Percentiles rank a stretch among this genome's conserved stretches.
Evolutionary conservation across 2,329 filamentous ascomycete genomes (phyloP).

Genomic region (Lachnellula cervina): DNA sequence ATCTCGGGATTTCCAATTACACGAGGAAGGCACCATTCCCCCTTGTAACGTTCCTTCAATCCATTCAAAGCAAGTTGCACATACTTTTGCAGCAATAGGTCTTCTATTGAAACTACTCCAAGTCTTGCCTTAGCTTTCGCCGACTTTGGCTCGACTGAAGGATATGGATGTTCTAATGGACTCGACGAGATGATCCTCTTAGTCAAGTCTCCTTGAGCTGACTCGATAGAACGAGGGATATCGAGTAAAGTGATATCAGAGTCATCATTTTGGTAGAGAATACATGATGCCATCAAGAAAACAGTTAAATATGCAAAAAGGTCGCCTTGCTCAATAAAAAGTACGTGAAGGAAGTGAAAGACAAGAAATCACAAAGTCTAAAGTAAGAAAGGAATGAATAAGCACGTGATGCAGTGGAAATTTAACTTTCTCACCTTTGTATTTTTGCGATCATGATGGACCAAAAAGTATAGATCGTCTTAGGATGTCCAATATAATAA

Average conservation of each 20-base stretch:
- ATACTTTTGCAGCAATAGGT: conserved; percentile 26
- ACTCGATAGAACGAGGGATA: conserved; percentile 64
- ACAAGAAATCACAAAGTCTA: neutral
- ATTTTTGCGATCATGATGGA: no score
- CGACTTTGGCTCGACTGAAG: conserved; percentile 51
- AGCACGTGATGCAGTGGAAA: neutral
- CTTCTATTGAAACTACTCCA: conserved; percentile 13
- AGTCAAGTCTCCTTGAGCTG: conserved; percentile 47
- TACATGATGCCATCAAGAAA: conserved; percentile 23
- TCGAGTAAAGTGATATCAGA: conserved; percentile 57
- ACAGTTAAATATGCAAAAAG: neutral
- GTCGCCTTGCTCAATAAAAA: neutral
- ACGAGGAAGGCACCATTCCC: conserved; percentile 33
- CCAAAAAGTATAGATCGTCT: no score
- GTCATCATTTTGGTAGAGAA: conserved; percentile 51
- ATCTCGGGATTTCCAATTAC: conserved; percentile 1
- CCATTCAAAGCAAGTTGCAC: conserved; percentile 26
- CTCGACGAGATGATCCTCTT: conserved; percentile 34
- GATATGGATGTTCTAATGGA: conserved; percentile 39
- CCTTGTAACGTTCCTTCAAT: conserved; percentile 20
- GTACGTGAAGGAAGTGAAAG: neutral
- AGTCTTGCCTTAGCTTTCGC: conserved; percentile 29
- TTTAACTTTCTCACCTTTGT: no score
- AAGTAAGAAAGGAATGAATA: neutral
- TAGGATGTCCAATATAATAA: no score